Evolutionary conservation across 345 rosid genomes (phyloP).

Genomic region (Citropsis articulata): DNA sequence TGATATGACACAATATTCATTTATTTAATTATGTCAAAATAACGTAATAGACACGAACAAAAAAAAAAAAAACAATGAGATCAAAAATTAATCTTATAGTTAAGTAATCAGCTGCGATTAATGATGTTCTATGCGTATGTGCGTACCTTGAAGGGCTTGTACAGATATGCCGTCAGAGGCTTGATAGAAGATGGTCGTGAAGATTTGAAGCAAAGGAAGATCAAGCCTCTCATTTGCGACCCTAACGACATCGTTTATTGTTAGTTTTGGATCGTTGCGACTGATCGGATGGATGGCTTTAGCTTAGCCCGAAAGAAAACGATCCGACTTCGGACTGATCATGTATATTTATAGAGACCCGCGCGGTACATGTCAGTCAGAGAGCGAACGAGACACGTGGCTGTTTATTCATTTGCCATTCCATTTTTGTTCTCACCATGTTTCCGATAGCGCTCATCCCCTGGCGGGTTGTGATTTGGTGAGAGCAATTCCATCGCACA

Average conservation of each 20-base stretch:
- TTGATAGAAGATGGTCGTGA: not conserved
- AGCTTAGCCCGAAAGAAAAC: no score
- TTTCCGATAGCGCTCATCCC: not conserved
- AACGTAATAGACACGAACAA: no score
- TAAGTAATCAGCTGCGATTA: no score
- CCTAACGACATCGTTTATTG: no score
- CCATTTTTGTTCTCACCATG: not conserved
- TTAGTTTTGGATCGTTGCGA: no score
- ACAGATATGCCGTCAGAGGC: not conserved
- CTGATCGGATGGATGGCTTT: no score
- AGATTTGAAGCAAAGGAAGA: not conserved
- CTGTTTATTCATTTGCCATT: not conserved
- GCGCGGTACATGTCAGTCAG: not conserved
- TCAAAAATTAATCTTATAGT: no score
- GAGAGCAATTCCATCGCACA: not conserved
- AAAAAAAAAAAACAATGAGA: no score
- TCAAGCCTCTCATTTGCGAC: not conserved
- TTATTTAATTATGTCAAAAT: no score
- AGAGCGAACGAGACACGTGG: not conserved
- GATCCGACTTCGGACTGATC: no score
- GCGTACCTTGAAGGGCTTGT: constrained; percentile 15
- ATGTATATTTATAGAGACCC: no score
- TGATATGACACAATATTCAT: not conserved
- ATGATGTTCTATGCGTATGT: no score
- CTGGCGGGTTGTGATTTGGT: not conserved